Evolutionary conservation across 345 rosid genomes (phyloP).

Genomic region (Pistacia integerrima): DNA sequence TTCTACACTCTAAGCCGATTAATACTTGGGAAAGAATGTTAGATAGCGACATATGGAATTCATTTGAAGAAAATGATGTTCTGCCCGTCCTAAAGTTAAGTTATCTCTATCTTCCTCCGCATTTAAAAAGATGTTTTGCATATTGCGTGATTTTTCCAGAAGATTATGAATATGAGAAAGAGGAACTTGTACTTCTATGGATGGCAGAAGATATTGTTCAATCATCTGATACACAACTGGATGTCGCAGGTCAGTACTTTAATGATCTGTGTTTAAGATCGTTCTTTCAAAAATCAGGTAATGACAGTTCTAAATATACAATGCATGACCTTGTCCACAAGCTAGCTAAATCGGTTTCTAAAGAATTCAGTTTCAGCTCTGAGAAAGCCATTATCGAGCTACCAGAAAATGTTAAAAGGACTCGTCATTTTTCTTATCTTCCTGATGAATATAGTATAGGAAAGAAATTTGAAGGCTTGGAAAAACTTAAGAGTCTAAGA

Average conservation of each 20-base stretch:
- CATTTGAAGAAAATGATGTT: neutral
- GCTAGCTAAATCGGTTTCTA: slow-evolving; percentile 25
- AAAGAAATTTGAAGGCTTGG: neutral
- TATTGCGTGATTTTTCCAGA: too few relatives aligned
- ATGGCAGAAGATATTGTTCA: too few relatives aligned
- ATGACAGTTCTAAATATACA: neutral
- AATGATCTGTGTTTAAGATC: slow-evolving; percentile 16
- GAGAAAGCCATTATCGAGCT: neutral
- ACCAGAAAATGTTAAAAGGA: neutral
- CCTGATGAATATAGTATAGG: neutral
- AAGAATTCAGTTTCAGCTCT: slow-evolving; percentile 2
- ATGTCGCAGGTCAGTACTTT: too few relatives aligned
- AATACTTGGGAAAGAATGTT: slow-evolving; percentile 19
- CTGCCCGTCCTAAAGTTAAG: too few relatives aligned
- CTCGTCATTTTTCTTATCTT: slow-evolving; percentile 16
- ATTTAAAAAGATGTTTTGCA: too few relatives aligned
- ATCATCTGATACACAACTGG: too few relatives aligned
- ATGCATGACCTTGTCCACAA: neutral
- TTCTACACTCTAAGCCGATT: neutral
- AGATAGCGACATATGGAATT: slow-evolving; percentile 19
- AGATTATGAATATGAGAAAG: too few relatives aligned
- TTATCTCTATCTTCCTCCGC: too few relatives aligned
- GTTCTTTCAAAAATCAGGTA: slow-evolving; percentile 29
- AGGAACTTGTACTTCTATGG: too few relatives aligned
- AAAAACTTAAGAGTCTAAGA: slow-evolving; percentile 6